These are phyloP conservation scores for Leccinum broughii DNA, from an alignment of 768 basidiomycete species.

Conservation along the genomic window DNA sequence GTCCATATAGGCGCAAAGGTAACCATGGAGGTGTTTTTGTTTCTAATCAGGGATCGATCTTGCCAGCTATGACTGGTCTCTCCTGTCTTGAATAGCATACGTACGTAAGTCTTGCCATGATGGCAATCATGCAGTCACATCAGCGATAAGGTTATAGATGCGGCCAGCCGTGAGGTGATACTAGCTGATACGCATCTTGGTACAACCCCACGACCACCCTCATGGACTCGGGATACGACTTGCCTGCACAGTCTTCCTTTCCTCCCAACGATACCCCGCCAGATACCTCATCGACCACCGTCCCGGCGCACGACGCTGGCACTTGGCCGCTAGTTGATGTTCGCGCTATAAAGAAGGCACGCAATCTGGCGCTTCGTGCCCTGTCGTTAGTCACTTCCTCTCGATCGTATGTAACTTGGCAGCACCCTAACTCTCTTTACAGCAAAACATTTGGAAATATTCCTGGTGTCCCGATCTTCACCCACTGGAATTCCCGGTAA, in stretches of 20 bases:
- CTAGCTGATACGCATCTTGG: neutral
- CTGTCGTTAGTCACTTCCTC: neutral
- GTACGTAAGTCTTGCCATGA: neutral
- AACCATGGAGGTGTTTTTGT: neutral
- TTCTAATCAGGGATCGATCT: neutral
- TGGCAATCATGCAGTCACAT: too few relatives aligned
- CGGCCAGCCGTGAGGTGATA: neutral
- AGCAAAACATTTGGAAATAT: constrained; percentile 29
- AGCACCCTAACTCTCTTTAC: neutral
- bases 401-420: neutral
- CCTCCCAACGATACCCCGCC: neutral
- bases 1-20: neutral
- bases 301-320: neutral
- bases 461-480: constrained; percentile 25
- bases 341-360: neutral
- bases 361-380: neutral
- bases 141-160: neutral
- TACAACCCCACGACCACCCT: neutral
- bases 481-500: constrained; percentile 21
- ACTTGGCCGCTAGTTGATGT: neutral
- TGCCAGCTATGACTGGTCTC: neutral
- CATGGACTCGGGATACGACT: neutral
- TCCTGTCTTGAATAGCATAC: too few relatives aligned
- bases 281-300: neutral
- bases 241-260: neutral